Percentiles rank a stretch among this genome's conserved stretches.
Evolutionary conservation across 768 basidiomycete species (phyloP).

Genomic region (Solioccasus polychromus): DNA sequence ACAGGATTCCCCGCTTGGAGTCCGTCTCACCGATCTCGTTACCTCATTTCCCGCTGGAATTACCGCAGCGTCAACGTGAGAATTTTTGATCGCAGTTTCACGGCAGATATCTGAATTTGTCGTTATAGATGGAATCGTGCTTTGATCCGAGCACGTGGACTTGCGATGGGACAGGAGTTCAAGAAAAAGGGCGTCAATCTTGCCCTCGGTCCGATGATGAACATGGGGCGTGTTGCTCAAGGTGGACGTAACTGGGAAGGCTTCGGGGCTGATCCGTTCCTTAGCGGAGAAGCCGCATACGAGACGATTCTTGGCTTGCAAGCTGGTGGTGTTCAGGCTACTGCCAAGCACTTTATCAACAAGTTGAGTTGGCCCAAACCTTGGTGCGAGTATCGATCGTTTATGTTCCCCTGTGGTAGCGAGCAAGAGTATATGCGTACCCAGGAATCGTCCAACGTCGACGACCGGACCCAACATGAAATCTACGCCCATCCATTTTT

Average conservation of each 20-base stretch:
- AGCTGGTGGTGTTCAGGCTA: slow-evolving; percentile 77
- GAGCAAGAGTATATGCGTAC: slow-evolving; percentile 37
- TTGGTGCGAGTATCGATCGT: not conserved
- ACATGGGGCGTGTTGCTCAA: slow-evolving; percentile 72
- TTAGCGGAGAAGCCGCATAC: slow-evolving; percentile 70
- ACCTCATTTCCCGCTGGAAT: slow-evolving; percentile 84
- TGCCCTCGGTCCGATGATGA: slow-evolving; percentile 82
- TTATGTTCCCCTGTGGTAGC: slow-evolving; percentile 13
- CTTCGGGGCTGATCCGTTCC: slow-evolving; percentile 89
- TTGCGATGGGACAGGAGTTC: slow-evolving; percentile 81
- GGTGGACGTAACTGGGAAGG: slow-evolving; percentile 95
- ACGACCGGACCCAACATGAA: slow-evolving; percentile 50
- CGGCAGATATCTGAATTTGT: not conserved
- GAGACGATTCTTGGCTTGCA: slow-evolving; percentile 87
- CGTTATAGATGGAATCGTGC: slow-evolving; percentile 64
- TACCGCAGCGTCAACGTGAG: slow-evolving; percentile 78
- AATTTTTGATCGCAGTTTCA: not conserved
- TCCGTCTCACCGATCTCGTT: slow-evolving; percentile 70
- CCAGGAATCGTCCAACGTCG: slow-evolving; percentile 36
- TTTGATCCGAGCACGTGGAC: slow-evolving; percentile 72
- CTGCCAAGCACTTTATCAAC: slow-evolving; percentile 80
- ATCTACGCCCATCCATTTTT: slow-evolving; percentile 56
- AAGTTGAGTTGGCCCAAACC: slow-evolving; percentile 43
- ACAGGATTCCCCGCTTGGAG: slow-evolving; percentile 75
- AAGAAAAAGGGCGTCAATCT: slow-evolving; percentile 81